phyloP scores from a whole-genome alignment of 2,329 filamentous ascomycete genomes.

The Fusarium falciforme region DNA sequence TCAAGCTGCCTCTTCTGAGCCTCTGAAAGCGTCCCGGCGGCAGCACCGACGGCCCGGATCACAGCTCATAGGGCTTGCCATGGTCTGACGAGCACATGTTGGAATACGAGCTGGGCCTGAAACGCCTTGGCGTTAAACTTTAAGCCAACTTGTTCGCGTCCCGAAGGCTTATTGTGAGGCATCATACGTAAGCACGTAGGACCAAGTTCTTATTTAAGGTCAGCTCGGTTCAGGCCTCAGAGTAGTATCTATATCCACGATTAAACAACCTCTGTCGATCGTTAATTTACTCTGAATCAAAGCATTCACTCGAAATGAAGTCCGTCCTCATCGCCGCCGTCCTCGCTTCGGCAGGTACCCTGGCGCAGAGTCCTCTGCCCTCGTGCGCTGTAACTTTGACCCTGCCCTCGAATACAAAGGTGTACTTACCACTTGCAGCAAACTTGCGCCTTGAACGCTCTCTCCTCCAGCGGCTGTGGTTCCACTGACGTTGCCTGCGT shows the following conservation, averaged over 20 bases:
- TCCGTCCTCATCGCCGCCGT: conserved; percentile 1
- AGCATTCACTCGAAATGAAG: conserved; percentile 14
- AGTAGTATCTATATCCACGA: not conserved
- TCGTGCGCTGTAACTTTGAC: conserved; percentile 9
- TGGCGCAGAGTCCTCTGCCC: conserved; percentile 11
- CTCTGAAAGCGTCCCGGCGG: not conserved
- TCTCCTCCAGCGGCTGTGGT: conserved; percentile 10
- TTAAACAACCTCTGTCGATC: not conserved
- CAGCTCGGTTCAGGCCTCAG: not conserved
- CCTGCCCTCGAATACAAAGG: not conserved
- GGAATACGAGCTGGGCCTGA: not conserved
- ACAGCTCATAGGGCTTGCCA: not conserved
- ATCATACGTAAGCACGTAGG: not conserved
- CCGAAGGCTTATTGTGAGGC: not conserved
- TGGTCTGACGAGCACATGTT: not conserved
- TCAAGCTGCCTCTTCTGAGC: not conserved
- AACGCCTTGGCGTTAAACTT: not conserved
- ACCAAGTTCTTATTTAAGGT: not conserved
- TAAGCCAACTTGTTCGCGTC: not conserved
- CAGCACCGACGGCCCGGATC: not conserved
- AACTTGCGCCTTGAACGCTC: conserved; percentile 17
- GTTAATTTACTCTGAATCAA: not conserved
- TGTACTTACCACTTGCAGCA: conserved; percentile 6
- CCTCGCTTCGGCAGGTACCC: not conserved
- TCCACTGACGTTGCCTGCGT: conserved; percentile 11